These are phyloP conservation scores for Theileria luwenshuni DNA, from an alignment of 169 alveolate species.

Conservation along the genomic window DNA sequence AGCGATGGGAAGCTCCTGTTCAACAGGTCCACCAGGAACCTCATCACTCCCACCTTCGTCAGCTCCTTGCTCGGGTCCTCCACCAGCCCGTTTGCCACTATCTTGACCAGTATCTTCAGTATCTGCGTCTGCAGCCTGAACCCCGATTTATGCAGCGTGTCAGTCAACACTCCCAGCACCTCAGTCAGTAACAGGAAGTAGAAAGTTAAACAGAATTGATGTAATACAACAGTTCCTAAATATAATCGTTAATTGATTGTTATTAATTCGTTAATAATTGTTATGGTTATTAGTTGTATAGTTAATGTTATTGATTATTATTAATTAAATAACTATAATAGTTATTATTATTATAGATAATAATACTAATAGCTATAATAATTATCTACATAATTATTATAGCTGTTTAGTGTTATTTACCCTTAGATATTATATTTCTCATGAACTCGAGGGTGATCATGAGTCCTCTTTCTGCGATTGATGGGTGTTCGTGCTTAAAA, in stretches of 20 bases:
- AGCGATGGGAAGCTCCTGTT: slow-evolving; percentile 56
- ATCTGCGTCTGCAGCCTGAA: slow-evolving; percentile 85
- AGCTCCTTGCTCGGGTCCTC: slow-evolving; percentile 58
- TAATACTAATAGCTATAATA: neutral
- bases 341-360: too few relatives aligned
- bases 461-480: slow-evolving; percentile 89
- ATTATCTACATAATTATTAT: slow-evolving; percentile 61
- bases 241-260: too few relatives aligned
- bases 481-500: slow-evolving; percentile 88
- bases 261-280: too few relatives aligned
- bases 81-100: slow-evolving; percentile 53
- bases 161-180: slow-evolving; percentile 86
- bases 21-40: slow-evolving; percentile 50
- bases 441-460: slow-evolving; percentile 78
- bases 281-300: neutral
- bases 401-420: slow-evolving; percentile 26
- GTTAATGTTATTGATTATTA: neutral
- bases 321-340: neutral
- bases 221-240: slow-evolving; percentile 41
- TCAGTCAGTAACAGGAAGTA: slow-evolving; percentile 84
- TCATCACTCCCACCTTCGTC: slow-evolving; percentile 60
- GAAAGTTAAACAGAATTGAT: slow-evolving; percentile 80
- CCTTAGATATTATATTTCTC: slow-evolving; percentile 58
- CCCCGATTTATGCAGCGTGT: slow-evolving; percentile 89
- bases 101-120: slow-evolving; percentile 39